Evolutionary conservation across 192 early-diverging fungal genomes (phyloP), one percentile per base, ranked within the genome.

Genomic region (Umbelopsis vinacea): DNA sequence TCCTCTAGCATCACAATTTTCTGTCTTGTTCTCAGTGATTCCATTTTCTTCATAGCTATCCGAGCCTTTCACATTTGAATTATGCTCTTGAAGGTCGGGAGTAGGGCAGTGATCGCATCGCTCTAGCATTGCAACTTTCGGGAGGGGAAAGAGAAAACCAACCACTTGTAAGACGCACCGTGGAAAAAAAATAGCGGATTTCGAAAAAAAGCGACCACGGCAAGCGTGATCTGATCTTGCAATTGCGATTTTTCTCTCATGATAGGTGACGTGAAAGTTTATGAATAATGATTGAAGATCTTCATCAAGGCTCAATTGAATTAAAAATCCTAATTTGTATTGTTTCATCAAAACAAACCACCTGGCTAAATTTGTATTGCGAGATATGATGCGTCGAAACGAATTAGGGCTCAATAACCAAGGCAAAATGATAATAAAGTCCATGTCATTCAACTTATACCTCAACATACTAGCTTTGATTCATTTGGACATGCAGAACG

Each of bases 181-280:
- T 63, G 57, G 57, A 63, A 63, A 63, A 63, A 63, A 63, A 37
- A 14, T 19, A 17, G 38, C 57, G 57, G 57, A 12, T 17, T 3
- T 37, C 6, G 3, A 63, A 63, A 29, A 55, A 63, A 19, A 29
- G 11, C 19, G 19, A 35, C 57, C 4, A 24, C 23, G 22, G 26
- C 4, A 19, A 35, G 57, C 33, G 33, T 37, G 29, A 63, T 63
- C 11, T 14, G 26, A 37, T 26, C 24, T 35, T 6, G 35, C 19
- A n/a, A 37, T 37, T 63, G 57, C 57, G 57, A 37, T 29, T 37
- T n/a, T 17, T 17, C 12, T 19, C 38, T 12, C 12, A 11, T 23
- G 23, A 29, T 29, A 29, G 29, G 29, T 29, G 29, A 2, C 3
- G 29, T 3, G 29, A 29, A 29, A 29, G 29, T 1, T 29, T 3